Evolutionary conservation across 306 rosid genomes (phyloP).

Genomic region (Boehmeria nivea): DNA sequence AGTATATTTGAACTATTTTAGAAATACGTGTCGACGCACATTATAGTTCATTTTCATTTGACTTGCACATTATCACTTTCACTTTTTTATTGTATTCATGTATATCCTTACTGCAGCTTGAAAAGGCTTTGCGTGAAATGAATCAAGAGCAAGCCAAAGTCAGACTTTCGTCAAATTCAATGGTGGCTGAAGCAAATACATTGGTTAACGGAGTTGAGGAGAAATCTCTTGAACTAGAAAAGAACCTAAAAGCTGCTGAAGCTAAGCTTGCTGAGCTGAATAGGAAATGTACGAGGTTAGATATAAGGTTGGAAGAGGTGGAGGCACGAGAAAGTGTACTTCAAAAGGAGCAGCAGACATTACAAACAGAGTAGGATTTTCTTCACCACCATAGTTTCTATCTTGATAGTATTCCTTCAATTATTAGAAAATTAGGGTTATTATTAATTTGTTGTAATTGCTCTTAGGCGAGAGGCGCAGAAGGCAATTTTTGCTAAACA

Average conservation of each 20-base stretch:
- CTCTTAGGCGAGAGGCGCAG: conserved; percentile 70
- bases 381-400: background rate
- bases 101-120: conserved; percentile 50
- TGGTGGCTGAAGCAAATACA: conserved; percentile 55
- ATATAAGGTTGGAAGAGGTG: conserved; percentile 66
- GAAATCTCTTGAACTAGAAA: conserved; percentile 53
- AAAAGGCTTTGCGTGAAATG: conserved; percentile 54
- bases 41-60: background rate
- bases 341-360: conserved; percentile 57
- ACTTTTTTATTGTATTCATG: background rate
- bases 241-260: conserved; percentile 66
- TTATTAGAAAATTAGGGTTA: background rate
- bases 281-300: conserved; percentile 62
- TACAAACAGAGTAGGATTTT: conserved; percentile 55
- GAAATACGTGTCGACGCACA: conserved; percentile 11
- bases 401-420: background rate
- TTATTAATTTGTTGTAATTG: conserved; percentile 10
- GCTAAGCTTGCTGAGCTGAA: conserved; percentile 72
- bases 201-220: conserved; percentile 71
- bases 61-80: background rate
- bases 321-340: conserved; percentile 66
- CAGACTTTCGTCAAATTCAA: conserved; percentile 47
- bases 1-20: background rate
- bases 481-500: conserved; percentile 52
- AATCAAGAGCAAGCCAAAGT: conserved; percentile 52